Evolutionary conservation across 768 basidiomycete species (phyloP).

Genomic region (Lactarius quietus): DNA sequence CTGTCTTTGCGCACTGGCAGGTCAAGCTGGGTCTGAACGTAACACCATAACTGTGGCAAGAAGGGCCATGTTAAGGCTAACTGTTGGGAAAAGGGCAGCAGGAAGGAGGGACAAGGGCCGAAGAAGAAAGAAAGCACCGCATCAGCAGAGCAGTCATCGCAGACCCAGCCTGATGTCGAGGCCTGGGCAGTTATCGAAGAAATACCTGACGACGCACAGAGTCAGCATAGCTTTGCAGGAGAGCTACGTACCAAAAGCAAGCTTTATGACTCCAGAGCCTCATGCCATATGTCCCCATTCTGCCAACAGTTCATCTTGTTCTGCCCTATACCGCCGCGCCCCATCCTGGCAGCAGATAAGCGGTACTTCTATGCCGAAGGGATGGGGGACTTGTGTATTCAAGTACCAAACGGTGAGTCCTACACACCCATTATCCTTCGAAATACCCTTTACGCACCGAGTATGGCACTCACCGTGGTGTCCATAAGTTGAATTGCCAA

Average conservation of each 20-base stretch:
- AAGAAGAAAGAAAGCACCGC: not conserved
- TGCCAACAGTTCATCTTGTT: not conserved
- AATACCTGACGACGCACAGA: no score
- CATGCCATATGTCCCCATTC: not conserved
- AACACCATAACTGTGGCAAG: constrained; percentile 33
- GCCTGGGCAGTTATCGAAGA: not conserved
- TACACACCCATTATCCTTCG: not conserved
- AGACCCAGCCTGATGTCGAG: not conserved
- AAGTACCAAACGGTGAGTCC: not conserved
- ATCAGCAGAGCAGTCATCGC: not conserved
- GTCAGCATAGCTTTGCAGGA: not conserved
- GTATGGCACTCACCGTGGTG: not conserved
- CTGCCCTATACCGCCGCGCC: not conserved
- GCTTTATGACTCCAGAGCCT: not conserved
- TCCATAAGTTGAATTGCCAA: not conserved
- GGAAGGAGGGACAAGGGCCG: constrained; percentile 38
- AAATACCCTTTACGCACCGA: no score
- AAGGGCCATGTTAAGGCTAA: no score
- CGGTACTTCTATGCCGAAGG: not conserved
- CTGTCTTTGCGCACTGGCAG: no score
- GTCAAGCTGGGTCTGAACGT: no score
- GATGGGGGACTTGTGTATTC: not conserved
- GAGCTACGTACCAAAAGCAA: not conserved
- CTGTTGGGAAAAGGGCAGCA: constrained; percentile 34
- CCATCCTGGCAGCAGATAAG: not conserved